Evolutionary conservation across 495 filamentous ascomycete genomes (phyloP).

Genomic region (Tuber indicum): DNA sequence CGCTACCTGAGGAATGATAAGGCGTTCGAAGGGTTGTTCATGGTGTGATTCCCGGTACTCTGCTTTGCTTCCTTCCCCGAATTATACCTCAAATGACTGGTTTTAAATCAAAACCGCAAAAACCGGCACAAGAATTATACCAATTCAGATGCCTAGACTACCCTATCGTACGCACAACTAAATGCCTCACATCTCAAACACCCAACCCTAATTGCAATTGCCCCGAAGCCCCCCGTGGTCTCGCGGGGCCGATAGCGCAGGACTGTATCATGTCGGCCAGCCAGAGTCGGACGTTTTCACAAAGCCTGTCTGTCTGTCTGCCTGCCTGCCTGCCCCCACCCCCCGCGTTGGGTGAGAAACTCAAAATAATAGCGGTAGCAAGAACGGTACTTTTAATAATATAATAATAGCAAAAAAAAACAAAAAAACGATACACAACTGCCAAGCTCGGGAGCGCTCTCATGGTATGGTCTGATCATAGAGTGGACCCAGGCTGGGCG

Average conservation of each 20-base stretch:
- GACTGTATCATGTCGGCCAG: not conserved
- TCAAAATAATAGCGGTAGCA: not conserved
- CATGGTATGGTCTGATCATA: not conserved
- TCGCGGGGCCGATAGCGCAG: not conserved
- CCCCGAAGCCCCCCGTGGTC: not conserved
- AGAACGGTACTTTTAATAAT: not conserved
- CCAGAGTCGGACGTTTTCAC: not conserved
- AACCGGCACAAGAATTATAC: not conserved
- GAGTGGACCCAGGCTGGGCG: not conserved
- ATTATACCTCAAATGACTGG: not conserved
- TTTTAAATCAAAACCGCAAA: not conserved
- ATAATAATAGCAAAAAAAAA: not conserved
- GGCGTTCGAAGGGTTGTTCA: not conserved
- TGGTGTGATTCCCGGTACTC: not conserved
- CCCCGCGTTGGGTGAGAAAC: not conserved
- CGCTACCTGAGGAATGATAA: not conserved
- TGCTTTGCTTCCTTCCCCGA: not conserved
- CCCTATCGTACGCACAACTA: not conserved
- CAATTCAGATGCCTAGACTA: not conserved
- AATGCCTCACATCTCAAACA: not conserved
- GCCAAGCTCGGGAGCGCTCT: not conserved
- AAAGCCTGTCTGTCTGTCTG: not conserved
- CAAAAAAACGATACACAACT: not conserved
- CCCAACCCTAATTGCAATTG: not conserved
- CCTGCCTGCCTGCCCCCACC: too few relatives aligned